Conservation (phyloP, 768 basidiomycete species). For the Mycena alexandri region DNA sequence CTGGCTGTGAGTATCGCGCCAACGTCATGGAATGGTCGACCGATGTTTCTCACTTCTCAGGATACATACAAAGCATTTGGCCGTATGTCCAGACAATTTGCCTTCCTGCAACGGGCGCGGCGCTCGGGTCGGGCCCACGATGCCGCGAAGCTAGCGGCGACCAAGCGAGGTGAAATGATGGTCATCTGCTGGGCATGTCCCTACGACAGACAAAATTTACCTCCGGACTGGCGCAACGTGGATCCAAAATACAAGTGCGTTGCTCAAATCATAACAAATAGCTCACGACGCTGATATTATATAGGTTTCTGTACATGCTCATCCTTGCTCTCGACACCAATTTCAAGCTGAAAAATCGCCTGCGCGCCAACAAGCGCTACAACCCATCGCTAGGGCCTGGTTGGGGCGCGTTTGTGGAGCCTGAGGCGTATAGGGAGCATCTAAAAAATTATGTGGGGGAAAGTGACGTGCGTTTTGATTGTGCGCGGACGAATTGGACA, state of each 20-base stretch:
- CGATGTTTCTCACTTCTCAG: too few relatives aligned
- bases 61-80: neutral
- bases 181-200: constrained; percentile 11
- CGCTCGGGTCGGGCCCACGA: constrained; percentile 1
- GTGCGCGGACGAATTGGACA: too few relatives aligned
- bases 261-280: neutral
- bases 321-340: constrained; percentile 23
- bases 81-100: constrained; percentile 8
- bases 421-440: constrained; percentile 9
- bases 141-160: neutral
- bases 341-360: constrained; percentile 20
- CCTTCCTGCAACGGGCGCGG: neutral
- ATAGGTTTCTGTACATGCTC: constrained; percentile 6
- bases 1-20: neutral
- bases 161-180: constrained; percentile 22
- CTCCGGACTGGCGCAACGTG: constrained; percentile 22
- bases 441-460: constrained; percentile 7
- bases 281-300: neutral
- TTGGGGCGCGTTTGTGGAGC: constrained; percentile 24
- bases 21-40: too few relatives aligned
- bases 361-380: constrained; percentile 29
- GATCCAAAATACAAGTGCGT: neutral
- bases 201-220: constrained; percentile 25
- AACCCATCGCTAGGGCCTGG: constrained; percentile 23
- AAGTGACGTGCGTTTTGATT: constrained; percentile 4